Evolutionary conservation across 768 basidiomycete species (phyloP).

Genomic region (Omphalotus guepiniiformis): DNA sequence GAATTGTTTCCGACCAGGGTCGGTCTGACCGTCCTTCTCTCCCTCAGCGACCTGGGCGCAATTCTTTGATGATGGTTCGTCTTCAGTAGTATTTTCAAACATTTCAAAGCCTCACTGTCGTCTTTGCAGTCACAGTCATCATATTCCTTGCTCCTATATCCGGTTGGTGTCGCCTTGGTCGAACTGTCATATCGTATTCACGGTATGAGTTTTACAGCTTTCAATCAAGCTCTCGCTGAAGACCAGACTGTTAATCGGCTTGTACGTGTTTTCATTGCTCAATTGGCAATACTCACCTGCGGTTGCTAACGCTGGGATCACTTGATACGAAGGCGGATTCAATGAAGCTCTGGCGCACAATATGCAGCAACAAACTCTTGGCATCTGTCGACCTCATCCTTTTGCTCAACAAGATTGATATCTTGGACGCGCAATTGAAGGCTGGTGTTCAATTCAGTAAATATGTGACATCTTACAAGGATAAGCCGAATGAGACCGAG

Average conservation of each 20-base stretch:
- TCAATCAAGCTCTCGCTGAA: slow-evolving; percentile 60
- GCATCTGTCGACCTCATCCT: slow-evolving; percentile 51
- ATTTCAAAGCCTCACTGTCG: background rate
- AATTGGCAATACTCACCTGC: no score
- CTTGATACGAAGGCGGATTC: slow-evolving; percentile 42
- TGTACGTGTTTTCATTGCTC: slow-evolving; percentile 29
- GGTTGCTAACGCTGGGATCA: no score
- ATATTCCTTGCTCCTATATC: slow-evolving; percentile 66
- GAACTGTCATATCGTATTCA: background rate
- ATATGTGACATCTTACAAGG: slow-evolving; percentile 52
- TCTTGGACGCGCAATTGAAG: slow-evolving; percentile 50
- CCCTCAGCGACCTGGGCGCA: slow-evolving; percentile 49
- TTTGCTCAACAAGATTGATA: slow-evolving; percentile 61
- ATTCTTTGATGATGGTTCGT: slow-evolving; percentile 62
- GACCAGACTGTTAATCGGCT: slow-evolving; percentile 56
- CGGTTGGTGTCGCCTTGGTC: slow-evolving; percentile 10
- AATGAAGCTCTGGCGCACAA: slow-evolving; percentile 52
- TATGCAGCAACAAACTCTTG: slow-evolving; percentile 56
- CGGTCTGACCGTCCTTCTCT: slow-evolving; percentile 1
- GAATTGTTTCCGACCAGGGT: no score
- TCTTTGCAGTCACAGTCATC: slow-evolving; percentile 60
- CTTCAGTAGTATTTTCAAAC: background rate
- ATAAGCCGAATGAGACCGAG: slow-evolving; percentile 47
- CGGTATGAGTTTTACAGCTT: slow-evolving; percentile 30
- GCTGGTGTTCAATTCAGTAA: slow-evolving; percentile 49